Base-by-base conservation (phyloP, 441 rosid species). In the Populus hybrid region DNA sequence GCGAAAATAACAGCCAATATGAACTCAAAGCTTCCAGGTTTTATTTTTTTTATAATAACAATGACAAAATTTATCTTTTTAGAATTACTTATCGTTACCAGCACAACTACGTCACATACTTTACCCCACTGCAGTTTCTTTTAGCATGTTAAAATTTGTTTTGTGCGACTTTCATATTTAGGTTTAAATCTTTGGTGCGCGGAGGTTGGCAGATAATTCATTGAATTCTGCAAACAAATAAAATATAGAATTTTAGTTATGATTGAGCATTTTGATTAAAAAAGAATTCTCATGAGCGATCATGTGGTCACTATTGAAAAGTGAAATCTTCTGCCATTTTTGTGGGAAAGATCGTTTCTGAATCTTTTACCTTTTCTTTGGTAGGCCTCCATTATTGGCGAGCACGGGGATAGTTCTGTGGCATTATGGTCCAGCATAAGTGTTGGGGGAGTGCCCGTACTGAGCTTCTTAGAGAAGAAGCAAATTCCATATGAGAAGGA, bases 361-460 rank as follows among this genome's bases (percentile, higher is more conserved):
- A 11, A 46, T 42, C 34, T 30, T 73, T 21, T 2, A 12, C 21
- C 20, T 4, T 36, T 34, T 50, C 20, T 9, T 30, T 26, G n/a
- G 21, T 38, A 94, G 98, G 98, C 98, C 5, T 91, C 72, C 77
- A 90, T 94, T 0, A 90, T 94, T 12, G 98, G 98, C 10, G 98
- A 95, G 84, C 98, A 95, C 72, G 97, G 98, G 16, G 98, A 95
- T 80, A 95, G 94, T 78, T 95, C 98, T 0, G 98, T 95, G 69
- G 98, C 98, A 0, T 71, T 93, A 38, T 95, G 98, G 97, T 95
- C 98, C 0, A 90, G 94, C 86, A 95, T 95, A 68, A 93, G 95
- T 69, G 90, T 95, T 0, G 98, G 98, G 12, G 97, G 98, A 21
- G 93, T 95, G 68, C 97, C 98, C n/a, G 85, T 94, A 14, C 7